Evolutionary conservation across 306 rosid genomes (phyloP).

Genomic region (Dicorynia guianensis): DNA sequence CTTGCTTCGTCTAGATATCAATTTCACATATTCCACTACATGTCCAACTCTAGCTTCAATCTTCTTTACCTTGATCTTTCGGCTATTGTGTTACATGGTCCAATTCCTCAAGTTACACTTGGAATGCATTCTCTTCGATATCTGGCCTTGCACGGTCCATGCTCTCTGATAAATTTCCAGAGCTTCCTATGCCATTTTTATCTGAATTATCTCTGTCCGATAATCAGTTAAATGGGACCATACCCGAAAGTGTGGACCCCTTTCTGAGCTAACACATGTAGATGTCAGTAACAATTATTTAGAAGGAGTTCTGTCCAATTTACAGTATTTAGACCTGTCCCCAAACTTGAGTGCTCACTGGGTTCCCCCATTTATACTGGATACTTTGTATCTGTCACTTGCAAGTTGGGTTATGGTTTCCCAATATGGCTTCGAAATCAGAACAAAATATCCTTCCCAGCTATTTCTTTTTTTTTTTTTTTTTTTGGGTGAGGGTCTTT

Average conservation of each 20-base stretch:
- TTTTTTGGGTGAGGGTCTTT: too few species aligned
- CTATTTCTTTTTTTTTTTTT: too few species aligned
- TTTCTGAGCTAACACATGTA: not conserved
- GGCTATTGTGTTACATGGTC: not conserved
- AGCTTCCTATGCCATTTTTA: constrained; percentile 6
- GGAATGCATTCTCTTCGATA: constrained; percentile 20
- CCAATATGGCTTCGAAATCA: constrained; percentile 22
- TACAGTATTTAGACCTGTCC: not conserved
- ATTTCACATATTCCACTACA: constrained; percentile 2
- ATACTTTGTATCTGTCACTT: accelerated
- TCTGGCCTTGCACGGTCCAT: accelerated
- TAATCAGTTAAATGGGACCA: constrained; percentile 22
- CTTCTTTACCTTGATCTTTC: not conserved
- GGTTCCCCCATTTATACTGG: constrained; percentile 28
- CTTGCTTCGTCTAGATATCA: not conserved
- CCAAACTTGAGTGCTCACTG: not conserved
- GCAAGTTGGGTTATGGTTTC: constrained; percentile 35
- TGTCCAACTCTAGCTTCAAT: constrained; percentile 21
- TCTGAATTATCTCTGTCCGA: accelerated
- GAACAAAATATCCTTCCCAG: accelerated
- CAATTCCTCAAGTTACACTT: constrained; percentile 12
- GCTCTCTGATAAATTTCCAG: not conserved
- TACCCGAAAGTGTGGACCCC: constrained; percentile 16
- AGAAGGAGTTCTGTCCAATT: constrained; percentile 13
- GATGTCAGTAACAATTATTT: not conserved